phyloP scores from a whole-genome alignment of 768 basidiomycete species.

The Kwoniella sp. region DNA sequence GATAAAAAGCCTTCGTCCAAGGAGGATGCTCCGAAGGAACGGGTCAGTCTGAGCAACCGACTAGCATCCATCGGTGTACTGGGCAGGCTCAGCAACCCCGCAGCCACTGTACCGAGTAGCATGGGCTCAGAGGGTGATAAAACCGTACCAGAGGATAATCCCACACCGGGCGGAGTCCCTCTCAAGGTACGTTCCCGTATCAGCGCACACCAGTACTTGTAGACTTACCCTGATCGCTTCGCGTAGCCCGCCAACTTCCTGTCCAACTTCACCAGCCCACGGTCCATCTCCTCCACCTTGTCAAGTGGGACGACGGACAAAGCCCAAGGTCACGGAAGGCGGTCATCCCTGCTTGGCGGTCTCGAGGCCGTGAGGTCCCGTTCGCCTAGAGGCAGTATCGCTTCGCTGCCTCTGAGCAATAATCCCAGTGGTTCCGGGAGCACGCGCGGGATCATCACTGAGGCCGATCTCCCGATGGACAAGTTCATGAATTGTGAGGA shows the following conservation, averaged over 20 bases:
- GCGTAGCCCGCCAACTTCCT: slow-evolving; percentile 22
- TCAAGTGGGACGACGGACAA: background rate
- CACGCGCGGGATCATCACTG: background rate
- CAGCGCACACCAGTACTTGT: too few species aligned
- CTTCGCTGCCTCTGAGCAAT: slow-evolving; percentile 9
- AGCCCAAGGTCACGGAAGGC: slow-evolving; percentile 1
- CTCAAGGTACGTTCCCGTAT: too few species aligned
- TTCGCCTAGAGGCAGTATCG: slow-evolving; percentile 20
- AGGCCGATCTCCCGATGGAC: slow-evolving; percentile 51
- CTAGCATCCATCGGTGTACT: slow-evolving; percentile 66
- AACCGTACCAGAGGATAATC: too few species aligned
- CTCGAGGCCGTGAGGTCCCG: slow-evolving; percentile 1
- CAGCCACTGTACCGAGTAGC: background rate
- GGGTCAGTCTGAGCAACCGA: slow-evolving; percentile 76
- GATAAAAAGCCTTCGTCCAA: too few species aligned
- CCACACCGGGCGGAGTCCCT: too few species aligned
- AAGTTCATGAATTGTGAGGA: slow-evolving; percentile 39
- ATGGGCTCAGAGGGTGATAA: slow-evolving; percentile 51
- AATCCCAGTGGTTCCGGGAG: background rate
- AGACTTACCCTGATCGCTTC: too few species aligned
- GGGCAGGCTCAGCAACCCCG: slow-evolving; percentile 21
- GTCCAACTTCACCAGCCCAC: slow-evolving; percentile 13
- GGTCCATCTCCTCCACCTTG: slow-evolving; percentile 8
- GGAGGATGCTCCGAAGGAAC: slow-evolving; percentile 40
- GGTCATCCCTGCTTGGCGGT: slow-evolving; percentile 8